Evolutionary conservation across 2,329 filamentous ascomycete species (phyloP), one percentile per base, ranked within the genome.

Genomic region (Colletotrichum eleusines): DNA sequence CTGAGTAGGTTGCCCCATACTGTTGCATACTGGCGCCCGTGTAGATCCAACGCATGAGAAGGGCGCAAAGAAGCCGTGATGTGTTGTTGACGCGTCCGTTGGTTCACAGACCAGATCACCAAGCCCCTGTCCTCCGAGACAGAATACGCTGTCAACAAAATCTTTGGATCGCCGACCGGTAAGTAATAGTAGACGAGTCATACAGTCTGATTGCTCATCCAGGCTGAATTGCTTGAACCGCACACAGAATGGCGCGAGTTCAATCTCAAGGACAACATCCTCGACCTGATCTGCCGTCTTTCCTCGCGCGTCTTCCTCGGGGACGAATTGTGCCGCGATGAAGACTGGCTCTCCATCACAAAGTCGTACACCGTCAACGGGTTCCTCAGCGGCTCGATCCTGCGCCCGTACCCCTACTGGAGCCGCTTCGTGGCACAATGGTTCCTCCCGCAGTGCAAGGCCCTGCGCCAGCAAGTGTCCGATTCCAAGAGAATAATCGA

Each of bases 341-440:
- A 81, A 38, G 76, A 80, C 44, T 88, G 85, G 85, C 79, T 87
- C 23, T 75, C 81, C 0, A 81, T 85, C 63, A 76, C 82, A 53
- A 77, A 83, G 76, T 76, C 79, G 4, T 69, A 72, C 58, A 69
- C 65, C 50, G 42, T 72, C 18, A 68, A 66, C 16, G 48, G 38
- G 8, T 72, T 73, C 61, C 8, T 51, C 18, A 62, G 57, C 20
- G 72, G 61, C 14, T 14, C 60, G 28, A 33, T 26, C 4, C 35
- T 73, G 28, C 61, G 65, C 12, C 38, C 12, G 0, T 69, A 62
- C 35, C 61, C 72, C 1, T 16, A 23, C 6, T 57, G 57, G 54
- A 9, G 63, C 8, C 61, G 61, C 0, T 8, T 7, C 1, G 12
- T 63, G 3, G 57, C 51, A 5, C 57, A 73, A 5, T 55, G 48